phyloP scores from a whole-genome alignment of 2,329 filamentous ascomycete genomes.

The Cryphonectria carpinicola region DNA sequence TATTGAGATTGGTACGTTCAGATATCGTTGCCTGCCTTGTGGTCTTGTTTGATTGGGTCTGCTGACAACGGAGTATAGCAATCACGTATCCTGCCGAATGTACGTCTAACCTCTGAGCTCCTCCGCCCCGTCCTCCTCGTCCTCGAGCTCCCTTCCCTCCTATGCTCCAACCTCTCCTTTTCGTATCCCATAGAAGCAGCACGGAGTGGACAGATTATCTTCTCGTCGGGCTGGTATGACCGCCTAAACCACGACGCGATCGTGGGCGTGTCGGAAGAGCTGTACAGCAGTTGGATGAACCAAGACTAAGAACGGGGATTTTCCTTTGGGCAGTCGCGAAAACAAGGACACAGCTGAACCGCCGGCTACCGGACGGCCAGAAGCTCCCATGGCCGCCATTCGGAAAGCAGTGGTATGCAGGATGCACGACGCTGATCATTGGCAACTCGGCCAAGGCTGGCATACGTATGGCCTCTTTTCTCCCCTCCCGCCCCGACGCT shows the following conservation, averaged over 20 bases:
- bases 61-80: conserved; percentile 48
- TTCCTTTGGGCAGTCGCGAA: conserved; percentile 71
- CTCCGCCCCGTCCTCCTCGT: no score
- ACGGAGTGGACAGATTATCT: background rate
- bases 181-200: background rate
- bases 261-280: background rate
- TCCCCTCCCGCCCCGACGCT: conserved; percentile 29
- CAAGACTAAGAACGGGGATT: background rate
- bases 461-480: conserved; percentile 68
- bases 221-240: background rate
- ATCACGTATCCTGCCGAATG: conserved; percentile 96
- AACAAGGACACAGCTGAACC: conserved; percentile 91
- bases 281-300: background rate
- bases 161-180: background rate
- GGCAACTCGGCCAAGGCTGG: conserved; percentile 97
- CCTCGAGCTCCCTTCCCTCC: conserved; percentile 25
- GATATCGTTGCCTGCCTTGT: background rate
- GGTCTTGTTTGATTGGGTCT: background rate
- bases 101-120: conserved; percentile 48
- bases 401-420: conserved; percentile 93
- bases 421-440: conserved; percentile 94
- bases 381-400: conserved; percentile 96
- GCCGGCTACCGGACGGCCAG: conserved; percentile 75
- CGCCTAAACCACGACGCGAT: background rate
- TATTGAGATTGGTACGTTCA: conserved; percentile 78